Conservation (phyloP, 2,329 filamentous ascomycete species). For the Colletotrichum limetticola region DNA sequence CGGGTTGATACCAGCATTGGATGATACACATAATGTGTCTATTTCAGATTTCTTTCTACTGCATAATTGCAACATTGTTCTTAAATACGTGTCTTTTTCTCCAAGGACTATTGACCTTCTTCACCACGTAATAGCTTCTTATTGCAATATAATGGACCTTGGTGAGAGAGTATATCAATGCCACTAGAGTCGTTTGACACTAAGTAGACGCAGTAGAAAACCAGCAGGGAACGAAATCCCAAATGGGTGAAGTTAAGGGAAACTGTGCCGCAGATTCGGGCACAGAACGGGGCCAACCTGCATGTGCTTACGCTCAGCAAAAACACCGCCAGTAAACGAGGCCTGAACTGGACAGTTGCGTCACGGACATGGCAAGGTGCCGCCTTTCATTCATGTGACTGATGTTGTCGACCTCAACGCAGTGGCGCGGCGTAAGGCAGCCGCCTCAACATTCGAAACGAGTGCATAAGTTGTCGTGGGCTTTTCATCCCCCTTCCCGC, state of each 20-base stretch:
- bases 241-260: not conserved
- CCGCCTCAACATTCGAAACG: not conserved
- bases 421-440: not conserved
- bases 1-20: not conserved
- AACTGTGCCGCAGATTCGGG: not conserved
- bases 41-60: not conserved
- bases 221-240: too few species aligned
- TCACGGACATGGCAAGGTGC: not conserved
- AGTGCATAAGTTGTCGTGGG: too few species aligned
- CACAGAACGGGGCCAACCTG: not conserved
- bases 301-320: too few species aligned
- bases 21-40: not conserved
- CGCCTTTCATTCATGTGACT: not conserved
- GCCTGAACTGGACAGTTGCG: not conserved
- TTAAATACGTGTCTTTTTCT: not conserved
- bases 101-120: not conserved
- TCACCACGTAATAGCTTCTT: too few species aligned
- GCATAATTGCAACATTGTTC: not conserved
- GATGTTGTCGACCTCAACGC: not conserved
- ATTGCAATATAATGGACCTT: too few species aligned
- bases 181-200: too few species aligned
- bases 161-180: too few species aligned
- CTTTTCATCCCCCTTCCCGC: too few species aligned
- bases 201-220: too few species aligned
- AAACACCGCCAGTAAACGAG: too few species aligned